These are phyloP conservation scores for Lepraria neglecta DNA, from an alignment of 495 filamentous ascomycete species.

Conservation along the genomic window DNA sequence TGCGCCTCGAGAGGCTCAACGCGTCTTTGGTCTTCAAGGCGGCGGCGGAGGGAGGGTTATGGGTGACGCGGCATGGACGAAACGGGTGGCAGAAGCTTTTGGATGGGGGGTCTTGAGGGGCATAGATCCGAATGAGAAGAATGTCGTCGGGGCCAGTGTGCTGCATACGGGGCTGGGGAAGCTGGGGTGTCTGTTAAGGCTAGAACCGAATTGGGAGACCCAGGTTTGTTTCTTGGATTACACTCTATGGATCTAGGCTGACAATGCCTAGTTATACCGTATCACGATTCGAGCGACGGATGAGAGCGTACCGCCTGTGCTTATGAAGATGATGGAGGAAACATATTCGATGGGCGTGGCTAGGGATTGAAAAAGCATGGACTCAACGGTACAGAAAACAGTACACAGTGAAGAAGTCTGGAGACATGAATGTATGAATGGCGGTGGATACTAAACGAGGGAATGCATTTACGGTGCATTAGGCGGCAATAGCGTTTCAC, in stretches of 20 bases:
- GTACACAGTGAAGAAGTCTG: neutral
- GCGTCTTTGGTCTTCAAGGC: constrained; percentile 65
- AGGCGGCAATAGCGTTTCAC: neutral
- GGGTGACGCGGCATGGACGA: constrained; percentile 55
- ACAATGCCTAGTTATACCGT: constrained; percentile 70
- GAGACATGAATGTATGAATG: neutral
- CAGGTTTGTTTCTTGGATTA: constrained; percentile 52
- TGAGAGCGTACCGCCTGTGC: constrained; percentile 70
- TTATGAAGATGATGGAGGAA: constrained; percentile 84
- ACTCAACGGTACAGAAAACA: neutral
- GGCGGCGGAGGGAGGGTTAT: constrained; percentile 40
- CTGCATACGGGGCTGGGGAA: constrained; percentile 82
- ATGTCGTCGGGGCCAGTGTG: constrained; percentile 90
- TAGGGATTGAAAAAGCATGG: constrained; percentile 17
- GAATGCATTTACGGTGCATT: neutral
- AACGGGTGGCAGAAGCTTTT: constrained; percentile 67
- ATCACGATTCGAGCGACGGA: constrained; percentile 93
- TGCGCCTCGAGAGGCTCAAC: constrained; percentile 75
- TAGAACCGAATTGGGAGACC: constrained; percentile 91
- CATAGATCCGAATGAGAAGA: constrained; percentile 85
- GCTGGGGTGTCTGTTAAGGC: constrained; percentile 83
- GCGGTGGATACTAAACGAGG: too few relatives aligned
- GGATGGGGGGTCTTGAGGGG: constrained; percentile 78
- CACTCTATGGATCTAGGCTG: neutral
- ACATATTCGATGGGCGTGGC: constrained; percentile 53